These are phyloP conservation scores for Yarrowia sp. DNA, from an alignment of 805 yeast genomes.

Conservation along the genomic window DNA sequence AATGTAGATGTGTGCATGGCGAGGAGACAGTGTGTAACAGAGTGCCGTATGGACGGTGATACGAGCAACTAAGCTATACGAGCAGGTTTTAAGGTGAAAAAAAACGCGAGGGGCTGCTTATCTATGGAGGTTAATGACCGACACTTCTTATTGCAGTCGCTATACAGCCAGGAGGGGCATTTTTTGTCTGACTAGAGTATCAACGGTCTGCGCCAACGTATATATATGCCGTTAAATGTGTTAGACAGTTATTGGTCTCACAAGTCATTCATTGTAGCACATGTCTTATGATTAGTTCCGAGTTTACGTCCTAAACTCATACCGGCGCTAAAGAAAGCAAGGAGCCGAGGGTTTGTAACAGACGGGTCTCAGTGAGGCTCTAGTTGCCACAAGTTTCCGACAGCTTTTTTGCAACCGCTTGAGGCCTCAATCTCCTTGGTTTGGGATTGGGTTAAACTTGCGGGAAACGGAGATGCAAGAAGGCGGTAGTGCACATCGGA, in stretches of 20 bases:
- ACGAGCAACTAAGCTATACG: not conserved
- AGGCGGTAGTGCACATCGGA: not conserved
- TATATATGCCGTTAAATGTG: no score
- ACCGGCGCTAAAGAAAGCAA: not conserved
- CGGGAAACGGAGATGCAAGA: slow-evolving; percentile 6
- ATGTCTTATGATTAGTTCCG: not conserved
- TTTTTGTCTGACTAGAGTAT: no score
- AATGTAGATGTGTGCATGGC: not conserved
- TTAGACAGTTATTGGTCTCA: not conserved
- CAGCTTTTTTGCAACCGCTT: not conserved
- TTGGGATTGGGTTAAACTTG: not conserved
- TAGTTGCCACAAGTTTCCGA: not conserved
- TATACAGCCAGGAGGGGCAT: no score
- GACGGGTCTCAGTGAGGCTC: not conserved
- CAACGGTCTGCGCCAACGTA: no score
- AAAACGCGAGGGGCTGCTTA: no score
- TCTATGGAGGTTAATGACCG: not conserved
- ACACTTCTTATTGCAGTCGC: no score
- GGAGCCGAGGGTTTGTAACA: not conserved
- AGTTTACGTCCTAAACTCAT: no score
- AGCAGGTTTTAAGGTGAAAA: no score
- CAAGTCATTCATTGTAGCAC: no score
- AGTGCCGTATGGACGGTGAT: not conserved
- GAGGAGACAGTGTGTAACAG: not conserved
- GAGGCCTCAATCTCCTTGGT: not conserved